phyloP scores from a whole-genome alignment of 2,329 filamentous ascomycete species.

The Lecanoromycetidae sp. region DNA sequence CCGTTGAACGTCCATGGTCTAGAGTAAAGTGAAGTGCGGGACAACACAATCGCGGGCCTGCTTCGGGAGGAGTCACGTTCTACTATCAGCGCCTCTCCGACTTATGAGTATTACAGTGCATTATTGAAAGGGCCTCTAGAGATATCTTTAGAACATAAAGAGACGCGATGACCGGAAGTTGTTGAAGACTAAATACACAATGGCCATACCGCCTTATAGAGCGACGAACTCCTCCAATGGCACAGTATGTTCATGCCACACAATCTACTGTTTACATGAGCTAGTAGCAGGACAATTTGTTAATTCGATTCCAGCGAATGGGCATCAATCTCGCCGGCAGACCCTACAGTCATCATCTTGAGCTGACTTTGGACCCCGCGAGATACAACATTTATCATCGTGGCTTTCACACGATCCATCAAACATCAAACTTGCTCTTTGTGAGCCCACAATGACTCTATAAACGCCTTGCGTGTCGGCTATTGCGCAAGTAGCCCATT shows the following conservation, averaged over 20 bases:
- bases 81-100: not conserved
- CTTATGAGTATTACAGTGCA: not conserved
- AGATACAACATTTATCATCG: not conserved
- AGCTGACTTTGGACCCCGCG: not conserved
- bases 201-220: too few species aligned
- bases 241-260: not conserved
- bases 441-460: not conserved
- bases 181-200: too few species aligned
- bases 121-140: not conserved
- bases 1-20: too few species aligned
- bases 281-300: not conserved
- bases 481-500: not conserved
- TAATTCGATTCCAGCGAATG: not conserved
- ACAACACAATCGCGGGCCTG: too few species aligned
- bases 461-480: not conserved
- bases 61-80: not conserved
- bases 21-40: too few species aligned
- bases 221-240: not conserved
- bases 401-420: not conserved
- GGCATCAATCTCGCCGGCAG: not conserved
- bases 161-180: too few species aligned
- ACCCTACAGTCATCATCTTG: too few species aligned
- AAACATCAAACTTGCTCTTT: not conserved
- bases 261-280: not conserved
- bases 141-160: too few species aligned